phyloP scores from a whole-genome alignment of 768 basidiomycete species.

The Termitomyces sp. region DNA sequence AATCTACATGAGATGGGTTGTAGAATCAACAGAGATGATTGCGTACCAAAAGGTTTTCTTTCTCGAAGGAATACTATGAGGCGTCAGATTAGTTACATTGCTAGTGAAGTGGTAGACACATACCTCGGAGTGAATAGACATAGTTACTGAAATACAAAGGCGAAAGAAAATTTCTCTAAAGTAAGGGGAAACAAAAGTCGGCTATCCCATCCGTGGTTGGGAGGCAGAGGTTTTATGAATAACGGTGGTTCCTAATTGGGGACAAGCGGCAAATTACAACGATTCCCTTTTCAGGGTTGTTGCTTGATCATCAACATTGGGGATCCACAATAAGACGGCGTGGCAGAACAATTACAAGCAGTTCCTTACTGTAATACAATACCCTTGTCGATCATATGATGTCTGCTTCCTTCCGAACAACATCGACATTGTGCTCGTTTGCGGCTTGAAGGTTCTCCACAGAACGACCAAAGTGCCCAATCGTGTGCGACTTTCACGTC shows the following conservation, averaged over 20 bases:
- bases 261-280: slow-evolving; percentile 26
- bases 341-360: neutral
- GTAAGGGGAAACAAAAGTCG: neutral
- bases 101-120: slow-evolving; percentile 10
- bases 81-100: slow-evolving; percentile 1
- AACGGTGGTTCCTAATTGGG: slow-evolving; percentile 18
- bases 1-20: neutral
- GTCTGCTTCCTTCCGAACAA: neutral
- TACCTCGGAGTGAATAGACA: slow-evolving; percentile 35
- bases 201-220: slow-evolving; percentile 1
- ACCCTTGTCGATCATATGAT: neutral
- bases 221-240: slow-evolving; percentile 11
- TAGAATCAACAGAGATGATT: neutral
- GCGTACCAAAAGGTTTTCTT: slow-evolving; percentile 13
- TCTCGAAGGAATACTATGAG: slow-evolving; percentile 13
- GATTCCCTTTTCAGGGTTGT: slow-evolving; percentile 21
- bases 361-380: neutral
- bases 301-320: slow-evolving; percentile 4
- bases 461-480: neutral
- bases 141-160: slow-evolving; percentile 3
- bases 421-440: neutral
- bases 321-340: neutral
- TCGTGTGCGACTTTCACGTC: neutral
- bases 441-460: neutral
- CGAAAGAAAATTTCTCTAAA: neutral